Evolutionary conservation across 2,329 filamentous ascomycete species (phyloP).

Genomic region (Xylariaceae sp.): DNA sequence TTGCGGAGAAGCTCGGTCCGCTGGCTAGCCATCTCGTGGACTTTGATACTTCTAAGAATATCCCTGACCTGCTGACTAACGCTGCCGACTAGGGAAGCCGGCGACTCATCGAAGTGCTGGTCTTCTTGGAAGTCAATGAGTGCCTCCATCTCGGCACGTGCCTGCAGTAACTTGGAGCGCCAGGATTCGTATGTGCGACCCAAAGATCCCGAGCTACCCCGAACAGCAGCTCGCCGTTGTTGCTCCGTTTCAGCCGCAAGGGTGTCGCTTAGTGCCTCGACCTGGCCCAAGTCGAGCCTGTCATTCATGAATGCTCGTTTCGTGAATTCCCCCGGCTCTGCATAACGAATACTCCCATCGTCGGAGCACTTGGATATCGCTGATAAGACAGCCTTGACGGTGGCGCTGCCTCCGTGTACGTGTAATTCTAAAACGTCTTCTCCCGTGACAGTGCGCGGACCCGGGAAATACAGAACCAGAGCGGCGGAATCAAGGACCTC

Average conservation of each 20-base stretch:
- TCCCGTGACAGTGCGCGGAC: constrained; percentile 79
- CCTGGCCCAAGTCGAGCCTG: constrained; percentile 81
- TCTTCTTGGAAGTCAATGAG: constrained; percentile 97
- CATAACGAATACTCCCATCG: constrained; percentile 63
- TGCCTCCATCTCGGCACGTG: constrained; percentile 87
- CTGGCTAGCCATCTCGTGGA: constrained; percentile 72
- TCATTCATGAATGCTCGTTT: constrained; percentile 84
- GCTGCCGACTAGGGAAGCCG: constrained; percentile 63
- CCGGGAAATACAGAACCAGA: constrained; percentile 76
- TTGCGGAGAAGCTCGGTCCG: constrained; percentile 78
- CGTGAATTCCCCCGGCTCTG: constrained; percentile 94
- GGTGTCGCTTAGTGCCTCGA: constrained; percentile 61
- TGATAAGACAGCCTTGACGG: constrained; percentile 77
- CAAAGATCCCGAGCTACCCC: constrained; percentile 67
- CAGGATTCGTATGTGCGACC: constrained; percentile 76
- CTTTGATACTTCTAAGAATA: constrained; percentile 59
- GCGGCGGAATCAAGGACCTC: constrained; percentile 74
- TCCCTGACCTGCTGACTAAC: constrained; percentile 61
- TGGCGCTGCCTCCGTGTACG: constrained; percentile 86
- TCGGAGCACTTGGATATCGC: constrained; percentile 60
- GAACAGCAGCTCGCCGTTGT: constrained; percentile 80
- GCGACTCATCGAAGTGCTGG: constrained; percentile 91
- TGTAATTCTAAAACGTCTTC: constrained; percentile 92
- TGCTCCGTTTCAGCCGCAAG: constrained; percentile 79
- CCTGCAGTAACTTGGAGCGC: constrained; percentile 71